Base-by-base conservation (phyloP, 1,284 basidiomycete genomes). In the Cryptococcus maquisensis region DNA sequence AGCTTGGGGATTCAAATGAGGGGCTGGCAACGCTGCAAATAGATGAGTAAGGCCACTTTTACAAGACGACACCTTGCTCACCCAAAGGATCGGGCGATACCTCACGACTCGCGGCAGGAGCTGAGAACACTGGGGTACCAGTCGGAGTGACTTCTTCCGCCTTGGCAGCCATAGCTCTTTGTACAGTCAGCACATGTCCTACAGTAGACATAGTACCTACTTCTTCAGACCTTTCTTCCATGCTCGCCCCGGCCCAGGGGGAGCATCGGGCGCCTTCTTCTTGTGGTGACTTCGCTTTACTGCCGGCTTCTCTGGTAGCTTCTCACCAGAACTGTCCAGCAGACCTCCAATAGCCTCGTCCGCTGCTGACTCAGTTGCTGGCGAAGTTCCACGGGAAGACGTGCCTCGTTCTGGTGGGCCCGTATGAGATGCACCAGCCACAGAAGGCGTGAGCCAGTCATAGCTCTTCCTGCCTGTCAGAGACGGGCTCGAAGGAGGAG, bases 191-290 rank as follows among this genome's bases (percentile, higher is more conserved):
- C 23, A 28, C 21, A 28, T 6, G n/a, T 26, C 26, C 4, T 12
- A 45, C 43, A 28, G 7, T 35, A 3, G 12, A 37, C 37, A 9
- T n/a, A 23, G 20, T n/a, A 67, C 71, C 51, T 61, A 71, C 70
- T 75, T 75, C 53, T 68, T 70, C 38, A 69, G 40, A 6, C 68
- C 70, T 60, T 71, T 71, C 47, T 68, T 62, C 68, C 67, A 69
- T 24, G 60, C 63, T 55, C 70, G 71, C 18, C 68, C 70, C 5
- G 68, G 68, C 4, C 68, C 70, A 6, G 63, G 49, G 13, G 55
- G 43, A 6, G 49, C 62, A 0, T 52, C 50, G n/a, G 42, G 49
- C n/a, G 56, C 23, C 48, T 61, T 54, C 58, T 57, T 56, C 57
- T 63, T 65, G 57, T 64, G 46, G 55, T 59, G 63, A 51, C 57